These are phyloP conservation scores for Melocanna baccifera DNA, from an alignment of 176 grass and related monocot genomes.

Conservation along the genomic window DNA sequence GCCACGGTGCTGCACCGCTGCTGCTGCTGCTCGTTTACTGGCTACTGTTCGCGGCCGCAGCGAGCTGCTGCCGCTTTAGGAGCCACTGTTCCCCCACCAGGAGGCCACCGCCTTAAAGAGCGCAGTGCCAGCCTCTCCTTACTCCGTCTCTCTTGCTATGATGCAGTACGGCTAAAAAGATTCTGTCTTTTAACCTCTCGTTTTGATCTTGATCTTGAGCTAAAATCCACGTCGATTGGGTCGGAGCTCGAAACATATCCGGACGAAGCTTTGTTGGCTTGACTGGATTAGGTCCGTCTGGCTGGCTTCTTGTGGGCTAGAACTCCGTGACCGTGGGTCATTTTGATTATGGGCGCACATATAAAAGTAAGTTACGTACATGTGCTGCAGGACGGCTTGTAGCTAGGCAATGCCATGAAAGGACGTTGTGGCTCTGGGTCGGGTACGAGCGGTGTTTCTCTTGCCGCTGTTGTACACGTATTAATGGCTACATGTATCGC, in stretches of 20 bases:
- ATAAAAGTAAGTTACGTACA: not conserved
- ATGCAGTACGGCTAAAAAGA: no score
- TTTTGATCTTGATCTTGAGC: not conserved
- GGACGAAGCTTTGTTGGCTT: not conserved
- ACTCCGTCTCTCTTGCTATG: not conserved
- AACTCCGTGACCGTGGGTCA: not conserved
- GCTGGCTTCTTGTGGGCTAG: no score
- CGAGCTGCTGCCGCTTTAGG: constrained; percentile 36
- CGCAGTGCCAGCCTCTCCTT: not conserved
- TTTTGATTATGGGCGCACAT: not conserved
- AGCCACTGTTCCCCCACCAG: constrained; percentile 50
- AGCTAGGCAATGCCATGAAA: constrained; percentile 14
- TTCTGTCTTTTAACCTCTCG: no score
- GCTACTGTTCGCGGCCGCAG: constrained; percentile 33
- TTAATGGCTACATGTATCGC: not conserved
- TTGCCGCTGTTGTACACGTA: constrained; percentile 17
- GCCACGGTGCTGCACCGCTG: not conserved
- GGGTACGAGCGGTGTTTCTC: not conserved
- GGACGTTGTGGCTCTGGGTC: not conserved
- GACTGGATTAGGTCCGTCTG: not conserved
- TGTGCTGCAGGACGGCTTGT: not conserved
- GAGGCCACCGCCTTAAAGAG: constrained; percentile 36
- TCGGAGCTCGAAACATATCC: not conserved
- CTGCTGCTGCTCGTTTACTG: constrained; percentile 35
- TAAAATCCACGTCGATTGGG: not conserved